Conservation (phyloP, 129 eudicot genomes). For the Heracleum sosnowskyi region DNA sequence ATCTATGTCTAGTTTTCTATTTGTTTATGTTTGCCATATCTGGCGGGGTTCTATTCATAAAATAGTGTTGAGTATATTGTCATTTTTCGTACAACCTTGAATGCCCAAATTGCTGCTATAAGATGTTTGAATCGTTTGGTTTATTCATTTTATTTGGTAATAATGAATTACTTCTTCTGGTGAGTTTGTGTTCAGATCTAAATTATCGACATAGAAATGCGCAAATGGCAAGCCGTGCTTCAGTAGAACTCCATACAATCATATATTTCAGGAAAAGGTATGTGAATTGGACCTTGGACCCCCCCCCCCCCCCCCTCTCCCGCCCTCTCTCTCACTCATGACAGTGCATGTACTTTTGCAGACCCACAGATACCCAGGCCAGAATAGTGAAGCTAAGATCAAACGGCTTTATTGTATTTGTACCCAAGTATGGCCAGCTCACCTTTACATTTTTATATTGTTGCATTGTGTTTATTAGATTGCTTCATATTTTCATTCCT, state of each 20-base stretch:
- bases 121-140: neutral
- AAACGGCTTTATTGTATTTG: constrained; percentile 92
- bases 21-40: too few species aligned
- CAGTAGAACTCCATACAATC: constrained; percentile 93
- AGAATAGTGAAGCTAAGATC: constrained; percentile 89
- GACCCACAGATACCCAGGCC: constrained; percentile 91
- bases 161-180: neutral
- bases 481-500: neutral
- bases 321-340: neutral
- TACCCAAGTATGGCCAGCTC: constrained; percentile 69
- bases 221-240: constrained; percentile 97
- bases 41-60: too few species aligned
- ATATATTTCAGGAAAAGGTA: constrained; percentile 85
- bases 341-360: constrained; percentile 34
- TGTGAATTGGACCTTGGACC: neutral
- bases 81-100: neutral
- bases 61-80: neutral
- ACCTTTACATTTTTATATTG: neutral
- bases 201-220: constrained; percentile 96
- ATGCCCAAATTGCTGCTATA: neutral
- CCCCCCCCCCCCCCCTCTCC: constrained; percentile 4
- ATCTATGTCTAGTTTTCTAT: too few species aligned
- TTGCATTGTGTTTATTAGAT: neutral
- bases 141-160: neutral
- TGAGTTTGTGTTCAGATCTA: constrained; percentile 45